Conservation (phyloP, 139 green algal species). For the Micractinium conductrix region DNA sequence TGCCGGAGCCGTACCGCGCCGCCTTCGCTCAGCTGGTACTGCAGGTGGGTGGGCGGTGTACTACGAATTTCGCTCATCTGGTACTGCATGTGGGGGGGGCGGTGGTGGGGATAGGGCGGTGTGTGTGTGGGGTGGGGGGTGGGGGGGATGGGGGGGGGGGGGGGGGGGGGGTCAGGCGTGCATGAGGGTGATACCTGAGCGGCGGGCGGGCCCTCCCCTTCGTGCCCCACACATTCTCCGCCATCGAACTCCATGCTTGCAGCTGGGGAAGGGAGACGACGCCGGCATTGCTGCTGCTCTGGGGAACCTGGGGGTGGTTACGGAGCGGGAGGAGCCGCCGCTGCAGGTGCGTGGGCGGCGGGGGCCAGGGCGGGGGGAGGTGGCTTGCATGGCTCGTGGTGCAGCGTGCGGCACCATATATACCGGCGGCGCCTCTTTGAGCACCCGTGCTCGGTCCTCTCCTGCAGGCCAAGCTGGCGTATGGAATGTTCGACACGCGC, state of each 20-base stretch:
- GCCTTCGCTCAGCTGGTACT: conserved; percentile 84
- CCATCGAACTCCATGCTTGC: too few relatives aligned
- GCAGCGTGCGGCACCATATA: background rate
- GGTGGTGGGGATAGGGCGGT: too few relatives aligned
- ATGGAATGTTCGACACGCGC: conserved; percentile 96
- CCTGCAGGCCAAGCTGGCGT: conserved; percentile 76
- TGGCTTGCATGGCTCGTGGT: background rate
- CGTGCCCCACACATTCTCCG: too few relatives aligned
- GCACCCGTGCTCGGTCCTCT: background rate
- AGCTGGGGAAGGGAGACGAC: conserved; percentile 54
- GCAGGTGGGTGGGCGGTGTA: too few relatives aligned
- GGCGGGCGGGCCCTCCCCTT: too few relatives aligned
- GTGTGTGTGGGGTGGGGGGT: too few relatives aligned
- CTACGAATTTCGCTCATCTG: too few relatives aligned
- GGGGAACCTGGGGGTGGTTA: conserved; percentile 72
- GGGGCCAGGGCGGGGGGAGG: background rate
- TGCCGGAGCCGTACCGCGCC: conserved; percentile 66
- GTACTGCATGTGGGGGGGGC: too few relatives aligned
- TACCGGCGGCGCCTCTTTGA: background rate
- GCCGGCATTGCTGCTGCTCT: conserved; percentile 53
- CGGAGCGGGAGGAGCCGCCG: conserved; percentile 56
- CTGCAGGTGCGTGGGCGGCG: conserved; percentile 1
- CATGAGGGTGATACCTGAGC: too few relatives aligned
- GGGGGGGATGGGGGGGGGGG: too few relatives aligned
- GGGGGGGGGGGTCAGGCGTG: too few relatives aligned